Percentiles rank a stretch among this genome's conserved stretches.
phyloP scores from a whole-genome alignment of 1,284 basidiomycete genomes.

The Malassezia vespertilionis region DNA sequence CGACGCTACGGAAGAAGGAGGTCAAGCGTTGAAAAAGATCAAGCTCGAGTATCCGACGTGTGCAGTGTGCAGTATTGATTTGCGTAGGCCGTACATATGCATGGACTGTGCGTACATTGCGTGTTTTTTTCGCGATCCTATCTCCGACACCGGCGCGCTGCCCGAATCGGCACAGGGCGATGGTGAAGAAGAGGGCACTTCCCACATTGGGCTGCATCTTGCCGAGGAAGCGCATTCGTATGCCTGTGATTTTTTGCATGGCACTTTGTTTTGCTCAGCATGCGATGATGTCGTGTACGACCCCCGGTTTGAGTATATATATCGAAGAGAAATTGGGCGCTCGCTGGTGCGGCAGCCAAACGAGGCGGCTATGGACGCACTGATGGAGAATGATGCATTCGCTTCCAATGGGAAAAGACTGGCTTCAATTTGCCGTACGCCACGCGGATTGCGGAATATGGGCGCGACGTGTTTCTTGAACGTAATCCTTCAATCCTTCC shows the following conservation, averaged over 20 bases:
- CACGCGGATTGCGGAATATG: constrained; percentile 77
- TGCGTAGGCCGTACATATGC: constrained; percentile 42
- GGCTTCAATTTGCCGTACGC: constrained; percentile 43
- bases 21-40: constrained; percentile 5
- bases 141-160: neutral
- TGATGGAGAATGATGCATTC: constrained; percentile 6
- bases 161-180: constrained; percentile 7
- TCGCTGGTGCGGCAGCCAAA: constrained; percentile 14
- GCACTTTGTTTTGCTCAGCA: constrained; percentile 35
- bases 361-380: constrained; percentile 14
- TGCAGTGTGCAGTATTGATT: constrained; percentile 24
- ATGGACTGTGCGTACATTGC: constrained; percentile 33
- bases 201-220: constrained; percentile 17
- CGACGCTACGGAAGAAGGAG: constrained; percentile 20
- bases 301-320: constrained; percentile 27
- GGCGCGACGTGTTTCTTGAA: constrained; percentile 93
- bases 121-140: constrained; percentile 28
- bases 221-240: constrained; percentile 11
- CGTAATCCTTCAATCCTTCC: constrained; percentile 79
- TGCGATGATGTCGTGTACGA: constrained; percentile 42
- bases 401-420: neutral
- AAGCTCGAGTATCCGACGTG: constrained; percentile 39
- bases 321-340: constrained; percentile 18
- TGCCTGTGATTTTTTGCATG: constrained; percentile 37
- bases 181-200: constrained; percentile 23